phyloP scores from a whole-genome alignment of 176 grass and related monocot genomes.

The Eremochloa ophiuroides region DNA sequence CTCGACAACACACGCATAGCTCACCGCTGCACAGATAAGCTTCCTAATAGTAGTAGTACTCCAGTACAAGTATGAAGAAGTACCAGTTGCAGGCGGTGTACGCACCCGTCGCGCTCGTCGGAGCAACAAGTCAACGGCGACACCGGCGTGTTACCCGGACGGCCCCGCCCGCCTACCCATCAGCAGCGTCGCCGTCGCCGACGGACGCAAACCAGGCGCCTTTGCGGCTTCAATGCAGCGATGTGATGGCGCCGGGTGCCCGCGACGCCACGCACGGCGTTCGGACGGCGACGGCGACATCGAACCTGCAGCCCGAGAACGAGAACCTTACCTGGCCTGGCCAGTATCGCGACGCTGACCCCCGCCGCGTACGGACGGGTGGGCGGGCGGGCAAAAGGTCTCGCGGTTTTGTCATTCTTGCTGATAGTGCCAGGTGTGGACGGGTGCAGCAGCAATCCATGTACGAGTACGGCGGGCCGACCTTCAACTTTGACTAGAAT shows the following conservation, averaged over 20 bases:
- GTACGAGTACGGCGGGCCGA: no score
- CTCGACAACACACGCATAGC: neutral
- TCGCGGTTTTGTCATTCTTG: neutral
- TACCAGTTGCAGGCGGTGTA: no score
- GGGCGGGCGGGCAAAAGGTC: neutral
- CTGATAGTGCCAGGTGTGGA: neutral
- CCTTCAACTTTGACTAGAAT: no score
- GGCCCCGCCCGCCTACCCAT: neutral
- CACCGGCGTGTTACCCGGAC: neutral
- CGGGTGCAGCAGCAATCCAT: neutral
- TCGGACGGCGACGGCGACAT: no score
- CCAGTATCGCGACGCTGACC: neutral
- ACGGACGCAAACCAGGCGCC: neutral
- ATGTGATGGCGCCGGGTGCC: neutral
- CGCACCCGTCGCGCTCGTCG: neutral
- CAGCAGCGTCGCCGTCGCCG: neutral
- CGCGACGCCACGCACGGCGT: constrained; percentile 19
- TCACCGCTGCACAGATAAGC: neutral
- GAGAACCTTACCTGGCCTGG: no score
- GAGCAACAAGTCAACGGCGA: neutral
- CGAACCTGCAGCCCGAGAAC: no score
- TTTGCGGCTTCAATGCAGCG: constrained; percentile 16
- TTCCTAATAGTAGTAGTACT: no score
- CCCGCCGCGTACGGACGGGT: neutral
- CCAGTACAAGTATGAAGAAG: no score